These are phyloP conservation scores for Corylus heterophylla DNA, from an alignment of 306 rosid species.

Conservation along the genomic window DNA sequence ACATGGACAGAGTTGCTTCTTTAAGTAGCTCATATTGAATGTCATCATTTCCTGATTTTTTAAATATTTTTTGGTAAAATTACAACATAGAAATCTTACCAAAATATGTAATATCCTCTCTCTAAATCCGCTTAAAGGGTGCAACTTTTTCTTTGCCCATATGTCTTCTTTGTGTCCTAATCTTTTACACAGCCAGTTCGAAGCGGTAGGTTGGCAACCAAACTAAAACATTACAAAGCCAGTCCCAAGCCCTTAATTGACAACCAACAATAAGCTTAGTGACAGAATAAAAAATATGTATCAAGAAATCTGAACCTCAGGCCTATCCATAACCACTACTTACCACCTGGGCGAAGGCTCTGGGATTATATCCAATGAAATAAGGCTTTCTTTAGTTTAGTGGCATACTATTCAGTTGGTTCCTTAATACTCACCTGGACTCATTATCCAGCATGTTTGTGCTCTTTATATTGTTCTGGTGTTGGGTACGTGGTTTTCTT, in stretches of 20 bases:
- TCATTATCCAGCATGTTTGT: background rate
- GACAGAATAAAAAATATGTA: too few relatives aligned
- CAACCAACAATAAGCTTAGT: background rate
- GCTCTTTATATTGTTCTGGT: background rate
- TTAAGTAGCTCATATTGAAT: too few relatives aligned
- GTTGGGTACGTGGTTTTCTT: background rate
- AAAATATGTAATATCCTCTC: background rate
- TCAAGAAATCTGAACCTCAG: too few relatives aligned
- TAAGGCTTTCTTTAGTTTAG: background rate
- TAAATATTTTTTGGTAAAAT: too few relatives aligned
- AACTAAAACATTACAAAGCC: too few relatives aligned
- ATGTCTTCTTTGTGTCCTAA: too few relatives aligned
- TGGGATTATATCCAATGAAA: background rate
- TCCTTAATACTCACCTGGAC: background rate
- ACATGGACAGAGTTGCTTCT: too few relatives aligned
- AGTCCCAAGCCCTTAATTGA: too few relatives aligned
- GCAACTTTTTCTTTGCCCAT: background rate
- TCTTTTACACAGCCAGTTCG: background rate
- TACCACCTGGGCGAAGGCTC: background rate
- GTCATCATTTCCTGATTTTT: too few relatives aligned
- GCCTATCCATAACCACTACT: background rate
- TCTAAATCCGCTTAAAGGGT: background rate
- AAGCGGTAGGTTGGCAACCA: background rate
- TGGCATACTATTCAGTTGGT: background rate
- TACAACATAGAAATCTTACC: too few relatives aligned